Evolutionary conservation across 352 stramenopile genomes (phyloP).

Genomic region (Phytophthora palmivora): DNA sequence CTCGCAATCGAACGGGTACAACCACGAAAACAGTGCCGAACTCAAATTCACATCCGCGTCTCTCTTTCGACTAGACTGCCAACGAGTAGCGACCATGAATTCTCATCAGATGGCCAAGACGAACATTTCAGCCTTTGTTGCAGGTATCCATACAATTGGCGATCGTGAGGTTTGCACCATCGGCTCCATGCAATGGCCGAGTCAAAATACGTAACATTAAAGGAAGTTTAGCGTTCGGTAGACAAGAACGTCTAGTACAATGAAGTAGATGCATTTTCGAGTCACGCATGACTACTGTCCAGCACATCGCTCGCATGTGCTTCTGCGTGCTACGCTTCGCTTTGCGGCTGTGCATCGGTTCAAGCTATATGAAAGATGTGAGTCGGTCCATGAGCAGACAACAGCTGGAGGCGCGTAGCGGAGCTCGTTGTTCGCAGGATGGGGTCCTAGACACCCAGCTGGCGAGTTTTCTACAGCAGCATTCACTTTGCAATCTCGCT

Average conservation of each 20-base stretch:
- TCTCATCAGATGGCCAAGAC: conserved; percentile 21
- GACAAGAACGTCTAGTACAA: no score
- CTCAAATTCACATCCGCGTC: conserved; percentile 2
- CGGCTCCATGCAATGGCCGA: no score
- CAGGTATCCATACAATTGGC: not conserved
- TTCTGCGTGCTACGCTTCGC: conserved; percentile 24
- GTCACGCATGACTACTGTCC: conserved; percentile 16
- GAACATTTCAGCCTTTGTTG: conserved; percentile 20
- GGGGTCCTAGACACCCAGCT: conserved; percentile 22
- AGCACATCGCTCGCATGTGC: conserved; percentile 26
- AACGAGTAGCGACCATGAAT: conserved; percentile 7
- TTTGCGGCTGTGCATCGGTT: conserved; percentile 28
- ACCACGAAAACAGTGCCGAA: conserved; percentile 19
- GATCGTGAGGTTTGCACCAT: no score
- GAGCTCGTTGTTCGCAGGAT: conserved; percentile 33
- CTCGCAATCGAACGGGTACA: not conserved
- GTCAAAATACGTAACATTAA: no score
- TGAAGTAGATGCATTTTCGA: no score
- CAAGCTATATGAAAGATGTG: conserved; percentile 35
- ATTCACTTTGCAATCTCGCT: conserved; percentile 35
- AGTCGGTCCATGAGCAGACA: conserved; percentile 24
- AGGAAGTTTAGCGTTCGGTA: no score
- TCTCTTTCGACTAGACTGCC: not conserved
- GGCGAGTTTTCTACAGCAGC: conserved; percentile 8
- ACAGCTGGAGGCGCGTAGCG: conserved; percentile 25